Conservation (phyloP, 2,329 filamentous ascomycete species). For the Epichloe coenophiala region DNA sequence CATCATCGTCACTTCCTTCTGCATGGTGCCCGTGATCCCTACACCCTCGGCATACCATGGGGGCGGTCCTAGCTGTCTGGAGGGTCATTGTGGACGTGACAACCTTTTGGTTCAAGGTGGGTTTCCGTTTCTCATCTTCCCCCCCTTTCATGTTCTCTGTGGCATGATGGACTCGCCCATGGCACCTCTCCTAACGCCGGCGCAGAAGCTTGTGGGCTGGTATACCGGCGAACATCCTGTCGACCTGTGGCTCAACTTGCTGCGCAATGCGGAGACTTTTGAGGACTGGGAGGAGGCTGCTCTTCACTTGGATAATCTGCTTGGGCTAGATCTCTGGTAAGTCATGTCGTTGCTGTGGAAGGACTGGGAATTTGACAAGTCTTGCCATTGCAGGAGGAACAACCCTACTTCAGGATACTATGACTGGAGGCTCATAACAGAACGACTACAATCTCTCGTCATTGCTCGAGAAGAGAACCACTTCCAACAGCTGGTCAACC, state of each 20-base stretch:
- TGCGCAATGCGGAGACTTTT: slow-evolving; percentile 55
- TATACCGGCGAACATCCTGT: slow-evolving; percentile 50
- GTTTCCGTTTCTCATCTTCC: slow-evolving; percentile 8
- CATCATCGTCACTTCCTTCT: neutral
- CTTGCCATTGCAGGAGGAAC: slow-evolving; percentile 48
- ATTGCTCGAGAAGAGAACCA: slow-evolving; percentile 57
- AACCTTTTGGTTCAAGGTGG: slow-evolving; percentile 49
- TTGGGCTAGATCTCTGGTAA: slow-evolving; percentile 72
- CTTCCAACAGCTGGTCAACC: slow-evolving; percentile 60
- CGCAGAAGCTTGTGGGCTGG: slow-evolving; percentile 55
- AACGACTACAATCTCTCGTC: slow-evolving; percentile 58
- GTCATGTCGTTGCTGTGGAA: slow-evolving; percentile 4
- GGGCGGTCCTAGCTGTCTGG: slow-evolving; percentile 35
- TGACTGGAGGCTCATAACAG: slow-evolving; percentile 72
- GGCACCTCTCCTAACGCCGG: slow-evolving; percentile 11
- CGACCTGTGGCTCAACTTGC: slow-evolving; percentile 50
- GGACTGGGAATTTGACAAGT: neutral
- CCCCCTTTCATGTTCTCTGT: slow-evolving; percentile 3
- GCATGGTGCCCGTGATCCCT: slow-evolving; percentile 15
- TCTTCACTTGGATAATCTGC: slow-evolving; percentile 64
- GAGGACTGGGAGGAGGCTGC: slow-evolving; percentile 85
- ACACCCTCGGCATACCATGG: slow-evolving; percentile 25
- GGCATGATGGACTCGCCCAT: slow-evolving; percentile 7
- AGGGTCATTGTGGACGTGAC: slow-evolving; percentile 47
- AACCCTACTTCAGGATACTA: slow-evolving; percentile 71